Base-by-base conservation (phyloP, 805 yeast species). In the Spathaspora boniae region DNA sequence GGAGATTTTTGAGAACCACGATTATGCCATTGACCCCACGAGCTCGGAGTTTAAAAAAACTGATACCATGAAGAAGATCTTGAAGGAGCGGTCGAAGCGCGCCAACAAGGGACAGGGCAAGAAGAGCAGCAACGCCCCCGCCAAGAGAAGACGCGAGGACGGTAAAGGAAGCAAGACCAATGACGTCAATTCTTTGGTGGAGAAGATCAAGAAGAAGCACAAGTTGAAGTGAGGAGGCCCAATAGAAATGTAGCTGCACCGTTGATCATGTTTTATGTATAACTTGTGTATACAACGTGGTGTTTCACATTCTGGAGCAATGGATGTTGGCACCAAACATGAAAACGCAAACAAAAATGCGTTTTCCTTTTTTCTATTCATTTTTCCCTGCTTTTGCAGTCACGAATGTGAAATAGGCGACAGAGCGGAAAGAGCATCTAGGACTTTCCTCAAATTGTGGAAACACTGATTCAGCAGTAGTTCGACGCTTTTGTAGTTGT, bases 1-100 rank as follows among this genome's bases (percentile, higher is more conserved):
- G 49, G 97, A 85, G 54, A 76, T 86, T 74, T 88, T 88, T 56
- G 91, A 87, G 50, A 81, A 78, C 43, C 96, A 86, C 44, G 93
- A 83, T 43, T 93, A 78, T 61, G 96, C 96, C 9, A 88, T 94
- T 54, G 98, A 94, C 60, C 95, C 97, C 16, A 81, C 94, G 15
- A 79, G 73, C 52, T 84, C 94, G n/a, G 95, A 86, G 56, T 91
- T 76, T 70, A 88, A 85, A 65, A 78, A 82, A 60, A 89, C 98
- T 1, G 66, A 77, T 12, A 87, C 93, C 17, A 89, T 91, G 95
- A 80, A 82, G 54, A 72, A 81, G 57, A 75, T 93, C 38, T 61
- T 93, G 65, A 70, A 76, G 29, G 95, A 88, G 60, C 75, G 95
- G 46, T 71, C 74, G 27, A 77, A 78, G 54, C 72, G 80, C 51